Evolutionary conservation across 345 rosid species (phyloP), one percentile per base, ranked within the genome.

Genomic region (Kernera saxatilis): DNA sequence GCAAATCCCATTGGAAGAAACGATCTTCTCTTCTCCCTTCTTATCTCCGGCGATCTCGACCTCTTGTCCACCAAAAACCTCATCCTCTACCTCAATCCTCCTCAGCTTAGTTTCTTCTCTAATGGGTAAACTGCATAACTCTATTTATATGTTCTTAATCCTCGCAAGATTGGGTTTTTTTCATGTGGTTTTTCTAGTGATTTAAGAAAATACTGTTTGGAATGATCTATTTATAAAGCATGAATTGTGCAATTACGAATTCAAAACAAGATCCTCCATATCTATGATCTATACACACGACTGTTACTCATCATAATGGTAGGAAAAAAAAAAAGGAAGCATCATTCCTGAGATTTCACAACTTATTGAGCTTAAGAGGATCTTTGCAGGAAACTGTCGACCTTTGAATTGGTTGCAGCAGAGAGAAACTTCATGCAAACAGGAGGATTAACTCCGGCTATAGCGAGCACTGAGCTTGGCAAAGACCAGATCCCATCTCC

Each of bases 351-450:
- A 52, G 48, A 71, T 23, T 32, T 37, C 30, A 66, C 6, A 67
- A 37, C 60, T 60, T 61, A 48, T 29, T 36, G 70, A 58, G 32
- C 37, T 46, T 57, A 67, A 48, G 61, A 49, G 11, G 67, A 23
- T 41, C 18, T 0, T 13, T 7, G 3, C 32, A 76, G 52, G 75
- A 88, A 84, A 0, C 1, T 25, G 54, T 84, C 91, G 6, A 91
- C 93, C 68, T 41, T 89, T 3, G 41, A 8, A 63, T 88, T 88
- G 41, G 64, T 36, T 40, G 78, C 70, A 40, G 81, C 68, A 8
- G 96, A 86, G 36, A 91, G 74, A 72, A 92, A 89, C 80, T 87
- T 86, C 96, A 89, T 92, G 82, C 93, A 92, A 39, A 92, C 79
- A 22, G 98, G 98, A 5, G 98, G 92, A 4, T 77, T 69, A 2